Evolutionary conservation across 2,329 filamentous ascomycete genomes (phyloP).

Genomic region (Pseudogymnoascus sp.): DNA sequence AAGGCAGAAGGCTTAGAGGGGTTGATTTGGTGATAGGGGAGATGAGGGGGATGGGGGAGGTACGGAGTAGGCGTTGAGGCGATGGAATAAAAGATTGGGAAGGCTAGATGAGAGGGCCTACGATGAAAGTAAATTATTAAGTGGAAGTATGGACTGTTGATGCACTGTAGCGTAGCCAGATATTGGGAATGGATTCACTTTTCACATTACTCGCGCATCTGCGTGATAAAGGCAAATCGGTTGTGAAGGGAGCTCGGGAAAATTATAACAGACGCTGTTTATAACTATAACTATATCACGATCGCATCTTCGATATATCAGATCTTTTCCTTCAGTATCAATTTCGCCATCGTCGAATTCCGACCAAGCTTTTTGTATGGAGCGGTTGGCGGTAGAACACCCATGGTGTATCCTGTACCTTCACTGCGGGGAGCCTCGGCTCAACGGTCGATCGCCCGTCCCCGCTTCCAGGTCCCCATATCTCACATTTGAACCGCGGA

Average conservation of each 20-base stretch:
- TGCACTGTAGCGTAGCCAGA: neutral
- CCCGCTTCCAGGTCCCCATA: neutral
- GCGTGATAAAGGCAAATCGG: neutral
- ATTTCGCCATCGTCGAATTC: neutral
- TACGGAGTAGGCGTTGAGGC: constrained; percentile 20
- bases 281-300: neutral
- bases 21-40: constrained; percentile 32
- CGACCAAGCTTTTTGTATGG: no score
- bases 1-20: constrained; percentile 40
- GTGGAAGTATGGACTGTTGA: neutral
- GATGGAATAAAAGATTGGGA: neutral
- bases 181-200: neutral
- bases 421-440: neutral
- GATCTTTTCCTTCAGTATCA: neutral
- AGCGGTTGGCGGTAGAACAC: neutral
- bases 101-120: neutral
- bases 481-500: neutral
- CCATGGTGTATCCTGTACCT: neutral
- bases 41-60: neutral
- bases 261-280: neutral
- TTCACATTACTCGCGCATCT: neutral
- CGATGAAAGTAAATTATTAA: neutral
- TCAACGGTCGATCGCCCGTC: neutral
- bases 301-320: neutral
- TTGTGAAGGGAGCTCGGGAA: neutral